Conservation (phyloP, 139 green algal species). For the Diplosphaera chodatii region DNA sequence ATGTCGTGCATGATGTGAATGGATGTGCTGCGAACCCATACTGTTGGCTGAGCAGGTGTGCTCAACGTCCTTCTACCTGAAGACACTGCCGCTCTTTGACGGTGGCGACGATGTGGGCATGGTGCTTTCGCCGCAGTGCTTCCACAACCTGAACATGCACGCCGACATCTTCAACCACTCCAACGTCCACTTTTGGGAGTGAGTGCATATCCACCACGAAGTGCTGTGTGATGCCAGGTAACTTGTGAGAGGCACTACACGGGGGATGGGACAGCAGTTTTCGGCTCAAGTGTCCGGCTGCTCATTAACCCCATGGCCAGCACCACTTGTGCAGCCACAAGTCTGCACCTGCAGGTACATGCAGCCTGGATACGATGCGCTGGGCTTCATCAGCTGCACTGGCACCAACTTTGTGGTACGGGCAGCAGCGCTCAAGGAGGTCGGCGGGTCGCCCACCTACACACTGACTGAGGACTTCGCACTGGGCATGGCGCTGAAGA, state of each 20-base stretch:
- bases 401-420: conserved; percentile 30
- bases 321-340: no score
- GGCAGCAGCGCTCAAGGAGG: conserved; percentile 23
- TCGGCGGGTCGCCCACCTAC: conserved; percentile 50
- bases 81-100: conserved; percentile 29
- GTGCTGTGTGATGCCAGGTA: no score
- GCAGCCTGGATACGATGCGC: conserved; percentile 20
- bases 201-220: no score
- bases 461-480: conserved; percentile 51
- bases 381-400: conserved; percentile 32
- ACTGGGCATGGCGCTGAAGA: conserved; percentile 43
- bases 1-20: no score
- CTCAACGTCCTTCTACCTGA: conserved; percentile 50
- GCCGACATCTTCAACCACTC: conserved; percentile 68
- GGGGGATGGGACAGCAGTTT: no score
- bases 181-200: conserved; percentile 60
- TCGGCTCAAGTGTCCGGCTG: no score
- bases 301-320: no score
- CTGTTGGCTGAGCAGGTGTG: conserved; percentile 10
- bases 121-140: conserved; percentile 39
- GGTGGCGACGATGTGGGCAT: conserved; percentile 25
- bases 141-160: conserved; percentile 46
- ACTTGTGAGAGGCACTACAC: no score
- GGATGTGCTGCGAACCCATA: no score
- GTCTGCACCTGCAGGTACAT: not conserved